Evolutionary conservation across 2,329 filamentous ascomycete genomes (phyloP), one percentile per base, ranked within the genome.

Genomic region (Hypoxylon sp.): DNA sequence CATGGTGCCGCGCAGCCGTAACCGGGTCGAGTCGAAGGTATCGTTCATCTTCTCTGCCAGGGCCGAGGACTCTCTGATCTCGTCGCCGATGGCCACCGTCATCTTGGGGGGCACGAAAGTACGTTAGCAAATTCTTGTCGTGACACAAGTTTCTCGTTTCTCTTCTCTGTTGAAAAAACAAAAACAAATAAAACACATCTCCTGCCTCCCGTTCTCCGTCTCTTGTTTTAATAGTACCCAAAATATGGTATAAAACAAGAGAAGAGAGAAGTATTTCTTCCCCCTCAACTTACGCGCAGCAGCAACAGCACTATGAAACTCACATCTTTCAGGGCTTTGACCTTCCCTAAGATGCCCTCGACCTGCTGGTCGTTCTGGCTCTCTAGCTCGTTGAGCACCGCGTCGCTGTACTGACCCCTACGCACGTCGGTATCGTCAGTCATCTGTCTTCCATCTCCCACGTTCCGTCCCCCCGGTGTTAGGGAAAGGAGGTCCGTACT

Each of bases 41-140:
- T 97, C 93, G 80, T 98, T 98, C 91, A 99, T 97, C 82, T 94
- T 95, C 75, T 98, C 93, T 1, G 94, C 92, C 3, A 98, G 86
- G 1, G 93, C 91, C 1, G 93, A 93, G 13, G 92, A 96, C 70
- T 97, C 93, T 74, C 95, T 89, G 76, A 98, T 98, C 81, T 98
- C 96, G 77, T 97, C 93, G 71, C 96, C 96, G 73, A 99, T 99
- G 4, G 94, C 93, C 39, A 93, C 83, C 0, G 94, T 97, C 83
- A 99, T 91, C 92, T 96, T 72, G 65, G 29, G 53, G 65, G 53
- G 21, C 39, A 31, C 29, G 29, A 32, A 50, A 42, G n/a, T 32
- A 37, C 29, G 60, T 69, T 67, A 69, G 67, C 63, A 64, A 64
- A 55, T 60, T 31, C 21, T 65, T 53, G 52, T 32, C 54, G 5